These are phyloP conservation scores for Entelexis sorbosivorans DNA, from an alignment of 1,139 yeast species.

Conservation along the genomic window DNA sequence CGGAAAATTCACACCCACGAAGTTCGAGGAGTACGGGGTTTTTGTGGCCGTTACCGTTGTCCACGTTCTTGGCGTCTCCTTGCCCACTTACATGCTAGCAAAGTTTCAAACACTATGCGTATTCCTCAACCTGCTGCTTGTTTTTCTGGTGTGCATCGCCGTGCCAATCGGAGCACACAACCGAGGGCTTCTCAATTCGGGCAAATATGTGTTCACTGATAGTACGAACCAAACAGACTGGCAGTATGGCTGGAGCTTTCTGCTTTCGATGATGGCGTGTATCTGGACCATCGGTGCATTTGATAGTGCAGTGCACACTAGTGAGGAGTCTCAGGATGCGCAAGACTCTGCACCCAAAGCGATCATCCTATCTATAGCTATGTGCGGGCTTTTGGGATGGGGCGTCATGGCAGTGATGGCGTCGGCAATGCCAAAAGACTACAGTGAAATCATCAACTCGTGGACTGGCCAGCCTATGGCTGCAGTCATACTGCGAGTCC, in stretches of 20 bases:
- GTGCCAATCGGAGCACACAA: conserved; percentile 37
- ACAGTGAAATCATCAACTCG: conserved; percentile 39
- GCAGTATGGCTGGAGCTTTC: conserved; percentile 55
- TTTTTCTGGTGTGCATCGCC: conserved; percentile 51
- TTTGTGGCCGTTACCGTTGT: conserved; percentile 42
- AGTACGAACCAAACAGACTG: conserved; percentile 46
- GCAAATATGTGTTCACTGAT: conserved; percentile 43
- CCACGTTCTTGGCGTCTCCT: conserved; percentile 40
- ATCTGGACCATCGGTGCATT: conserved; percentile 66
- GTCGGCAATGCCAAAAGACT: conserved; percentile 41
- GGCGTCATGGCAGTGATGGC: conserved; percentile 32
- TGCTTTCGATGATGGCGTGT: conserved; percentile 51
- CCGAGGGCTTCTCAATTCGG: conserved; percentile 21
- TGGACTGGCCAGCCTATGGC: conserved; percentile 46
- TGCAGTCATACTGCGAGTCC: conserved; percentile 51
- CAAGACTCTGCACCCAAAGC: conserved; percentile 59
- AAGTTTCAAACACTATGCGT: conserved; percentile 52
- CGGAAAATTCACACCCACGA: conserved; percentile 36
- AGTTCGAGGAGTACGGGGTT: conserved; percentile 43
- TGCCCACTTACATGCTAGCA: conserved; percentile 45
- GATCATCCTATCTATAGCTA: conserved; percentile 43
- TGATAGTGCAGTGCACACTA: conserved; percentile 61
- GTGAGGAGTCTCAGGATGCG: conserved; percentile 59
- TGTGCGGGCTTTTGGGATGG: conserved; percentile 56
- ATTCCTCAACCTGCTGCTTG: conserved; percentile 41